Evolutionary conservation across 2,329 filamentous ascomycete genomes (phyloP).

Genomic region (Aspergillus niger): DNA sequence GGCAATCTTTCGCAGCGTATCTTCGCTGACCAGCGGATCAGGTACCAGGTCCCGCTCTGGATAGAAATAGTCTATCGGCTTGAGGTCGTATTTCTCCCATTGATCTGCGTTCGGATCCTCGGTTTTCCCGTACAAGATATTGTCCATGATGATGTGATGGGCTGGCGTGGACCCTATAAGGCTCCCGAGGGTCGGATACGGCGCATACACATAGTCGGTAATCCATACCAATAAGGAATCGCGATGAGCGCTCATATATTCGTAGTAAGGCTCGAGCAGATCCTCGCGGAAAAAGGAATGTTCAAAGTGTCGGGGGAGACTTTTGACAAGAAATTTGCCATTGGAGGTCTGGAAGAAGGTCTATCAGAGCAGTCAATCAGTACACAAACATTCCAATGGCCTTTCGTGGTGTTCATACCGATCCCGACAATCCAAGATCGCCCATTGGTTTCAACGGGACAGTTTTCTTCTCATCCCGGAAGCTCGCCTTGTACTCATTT

Average conservation of each 20-base stretch:
- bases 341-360: slow-evolving; percentile 72
- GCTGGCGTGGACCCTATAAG: slow-evolving; percentile 63
- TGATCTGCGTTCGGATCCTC: slow-evolving; percentile 45
- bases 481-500: slow-evolving; percentile 57
- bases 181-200: slow-evolving; percentile 60
- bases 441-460: slow-evolving; percentile 59
- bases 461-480: slow-evolving; percentile 47
- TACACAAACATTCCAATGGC: not conserved
- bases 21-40: slow-evolving; percentile 63
- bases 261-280: slow-evolving; percentile 64
- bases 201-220: slow-evolving; percentile 66
- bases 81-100: slow-evolving; percentile 75
- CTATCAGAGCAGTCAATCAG: slow-evolving; percentile 28
- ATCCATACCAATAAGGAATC: slow-evolving; percentile 69
- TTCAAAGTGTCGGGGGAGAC: slow-evolving; percentile 68
- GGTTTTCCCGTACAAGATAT: slow-evolving; percentile 65
- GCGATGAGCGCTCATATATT: slow-evolving; percentile 63
- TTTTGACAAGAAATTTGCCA: slow-evolving; percentile 70
- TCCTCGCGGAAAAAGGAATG: slow-evolving; percentile 69
- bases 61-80: slow-evolving; percentile 74
- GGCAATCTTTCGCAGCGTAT: slow-evolving; percentile 65
- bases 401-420: slow-evolving; percentile 42
- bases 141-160: slow-evolving; percentile 79
- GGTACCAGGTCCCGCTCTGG: slow-evolving; percentile 71
- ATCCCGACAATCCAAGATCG: slow-evolving; percentile 73